Percentiles rank a stretch among this genome's conserved stretches.
Evolutionary conservation across 805 yeast species (phyloP).

Genomic region (Saccharomycopsis selenospora): DNA sequence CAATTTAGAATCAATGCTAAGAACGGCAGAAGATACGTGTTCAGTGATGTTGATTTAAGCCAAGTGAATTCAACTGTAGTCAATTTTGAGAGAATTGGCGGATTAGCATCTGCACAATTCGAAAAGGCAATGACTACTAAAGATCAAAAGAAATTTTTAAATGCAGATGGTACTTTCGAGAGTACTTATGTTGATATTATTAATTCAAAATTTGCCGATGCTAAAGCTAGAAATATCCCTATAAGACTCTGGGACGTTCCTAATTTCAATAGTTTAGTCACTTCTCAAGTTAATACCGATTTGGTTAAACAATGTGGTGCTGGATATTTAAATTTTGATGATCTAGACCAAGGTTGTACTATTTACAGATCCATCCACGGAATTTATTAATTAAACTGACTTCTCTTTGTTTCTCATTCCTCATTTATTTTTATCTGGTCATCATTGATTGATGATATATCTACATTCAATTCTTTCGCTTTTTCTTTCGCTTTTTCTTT

Average conservation of each 20-base stretch:
- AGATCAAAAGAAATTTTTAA: slow-evolving; percentile 8
- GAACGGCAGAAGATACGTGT: slow-evolving; percentile 30
- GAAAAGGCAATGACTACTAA: slow-evolving; percentile 1
- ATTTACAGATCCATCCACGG: slow-evolving; percentile 4
- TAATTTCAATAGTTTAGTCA: background rate
- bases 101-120: slow-evolving; percentile 3
- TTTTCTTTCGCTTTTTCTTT: too few relatives aligned
- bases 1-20: slow-evolving; percentile 21
- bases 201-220: background rate
- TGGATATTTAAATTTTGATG: slow-evolving; percentile 14
- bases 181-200: slow-evolving; percentile 8
- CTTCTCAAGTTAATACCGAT: background rate
- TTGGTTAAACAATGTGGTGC: slow-evolving; percentile 9
- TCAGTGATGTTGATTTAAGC: slow-evolving; percentile 34
- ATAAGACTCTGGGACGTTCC: slow-evolving; percentile 15
- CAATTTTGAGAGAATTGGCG: slow-evolving; percentile 5
- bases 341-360: slow-evolving; percentile 10
- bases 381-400: too few relatives aligned
- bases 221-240: slow-evolving; percentile 3
- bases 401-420: too few relatives aligned
- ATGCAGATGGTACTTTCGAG: slow-evolving; percentile 18
- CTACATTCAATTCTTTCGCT: too few relatives aligned
- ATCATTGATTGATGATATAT: too few relatives aligned
- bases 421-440: too few relatives aligned
- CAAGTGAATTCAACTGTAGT: background rate